Evolutionary conservation across 441 rosid species (phyloP).

Genomic region (Isatis lusitanica): DNA sequence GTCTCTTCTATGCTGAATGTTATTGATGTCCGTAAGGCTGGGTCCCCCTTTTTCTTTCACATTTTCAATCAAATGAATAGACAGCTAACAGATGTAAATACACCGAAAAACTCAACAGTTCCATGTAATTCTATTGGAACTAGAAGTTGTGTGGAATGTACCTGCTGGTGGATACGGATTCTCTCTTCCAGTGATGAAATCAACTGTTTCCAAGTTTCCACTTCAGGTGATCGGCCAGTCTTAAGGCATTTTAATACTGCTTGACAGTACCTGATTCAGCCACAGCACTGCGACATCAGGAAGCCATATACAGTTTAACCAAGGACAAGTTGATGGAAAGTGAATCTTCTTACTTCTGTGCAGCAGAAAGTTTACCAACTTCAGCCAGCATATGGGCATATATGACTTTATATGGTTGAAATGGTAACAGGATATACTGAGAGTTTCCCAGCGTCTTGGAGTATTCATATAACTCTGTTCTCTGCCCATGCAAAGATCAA

Average conservation of each 20-base stretch:
- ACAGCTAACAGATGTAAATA: conserved; percentile 6
- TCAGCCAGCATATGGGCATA: conserved; percentile 75
- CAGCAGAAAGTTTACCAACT: conserved; percentile 61
- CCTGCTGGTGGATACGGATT: conserved; percentile 87
- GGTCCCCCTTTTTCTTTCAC: background rate
- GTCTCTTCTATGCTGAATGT: background rate
- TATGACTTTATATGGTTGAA: conserved; percentile 68
- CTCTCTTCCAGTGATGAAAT: conserved; percentile 82
- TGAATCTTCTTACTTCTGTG: conserved; percentile 54
- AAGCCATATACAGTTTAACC: conserved; percentile 21
- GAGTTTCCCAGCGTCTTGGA: conserved; percentile 70
- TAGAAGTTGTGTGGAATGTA: conserved; percentile 29
- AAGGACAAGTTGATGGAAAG: conserved; percentile 5
- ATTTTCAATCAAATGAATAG: background rate
- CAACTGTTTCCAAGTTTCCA: conserved; percentile 77
- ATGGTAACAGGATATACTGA: conserved; percentile 57
- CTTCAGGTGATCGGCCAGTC: conserved; percentile 80
- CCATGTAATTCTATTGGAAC: conserved; percentile 1
- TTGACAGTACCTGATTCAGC: conserved; percentile 82
- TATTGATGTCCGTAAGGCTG: background rate
- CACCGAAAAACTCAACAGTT: background rate
- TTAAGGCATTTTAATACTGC: conserved; percentile 77
- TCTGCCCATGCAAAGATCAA: conserved; percentile 46
- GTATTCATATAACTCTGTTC: conserved; percentile 69
- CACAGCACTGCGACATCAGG: conserved; percentile 26